Base-by-base conservation (phyloP, 1,139 yeast species). In the Geotrichum reessii region DNA sequence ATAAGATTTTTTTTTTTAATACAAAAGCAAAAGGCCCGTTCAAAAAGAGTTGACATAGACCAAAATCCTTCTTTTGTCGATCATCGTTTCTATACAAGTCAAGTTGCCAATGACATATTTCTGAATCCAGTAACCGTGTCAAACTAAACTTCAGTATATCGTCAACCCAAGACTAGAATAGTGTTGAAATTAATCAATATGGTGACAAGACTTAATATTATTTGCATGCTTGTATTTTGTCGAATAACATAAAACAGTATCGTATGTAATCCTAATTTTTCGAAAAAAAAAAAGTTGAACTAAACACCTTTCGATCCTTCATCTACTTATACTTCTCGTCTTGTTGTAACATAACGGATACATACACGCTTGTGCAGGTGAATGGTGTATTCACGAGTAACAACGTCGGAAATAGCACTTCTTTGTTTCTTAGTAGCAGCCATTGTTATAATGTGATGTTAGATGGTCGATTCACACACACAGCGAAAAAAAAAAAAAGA, bases 351-450 rank as follows among this genome's bases (percentile, higher is more conserved):
- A 37, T 3, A 37, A 14, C 12, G n/a, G n/a, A 37, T 31, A 12
- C 95, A 80, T 85, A 89, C 96, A 84, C 98, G 91, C 83, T 91
- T 93, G 96, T 91, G 96, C 81, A 93, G 83, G 92, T 95, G 93
- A 82, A 95, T 92, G 86, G 99, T 95, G 91, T 95, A 95, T 84
- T 95, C 99, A 82, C 99, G 96, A 79, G 99, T 89, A 81, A 95
- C 97, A 81, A 91, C 97, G 93, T 93, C 98, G 84, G 90, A 90
- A 80, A 90, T 84, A 81, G 97, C 97, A 84, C 90, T 87, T 64
- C 67, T 66, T 69, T 76, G 69, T 79, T 81, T 81, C 70, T 72
- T 72, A 70, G 67, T 68, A 65, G 75, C 70, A 63, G 77, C 76
- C 77, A 74, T 62, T 61, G 28, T 25, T 25, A 25, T 25, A 25